phyloP scores from a whole-genome alignment of 148 eudicot species.

The Vaccinium myrtillus region DNA sequence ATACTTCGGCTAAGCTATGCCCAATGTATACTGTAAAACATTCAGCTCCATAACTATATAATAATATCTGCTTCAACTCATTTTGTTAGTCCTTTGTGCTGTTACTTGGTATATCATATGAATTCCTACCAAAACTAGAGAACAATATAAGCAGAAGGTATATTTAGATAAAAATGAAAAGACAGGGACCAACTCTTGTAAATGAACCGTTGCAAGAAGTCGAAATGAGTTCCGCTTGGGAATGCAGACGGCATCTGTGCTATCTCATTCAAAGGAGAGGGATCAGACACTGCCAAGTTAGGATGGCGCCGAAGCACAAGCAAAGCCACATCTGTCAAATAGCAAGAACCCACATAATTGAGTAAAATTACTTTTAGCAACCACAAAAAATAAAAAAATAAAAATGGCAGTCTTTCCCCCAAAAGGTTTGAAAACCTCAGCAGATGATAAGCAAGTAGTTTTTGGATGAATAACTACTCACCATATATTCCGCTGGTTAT shows the following conservation, averaged over 20 bases:
- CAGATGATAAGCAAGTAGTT: background rate
- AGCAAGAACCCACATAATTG: background rate
- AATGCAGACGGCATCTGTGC: constrained; percentile 23
- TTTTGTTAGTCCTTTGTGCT: background rate
- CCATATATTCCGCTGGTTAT: background rate
- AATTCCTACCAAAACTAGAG: background rate
- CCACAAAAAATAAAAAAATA: background rate
- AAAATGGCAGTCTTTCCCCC: background rate
- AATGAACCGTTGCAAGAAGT: constrained; percentile 16
- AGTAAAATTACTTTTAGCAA: background rate
- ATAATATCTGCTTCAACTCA: background rate
- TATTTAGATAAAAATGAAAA: background rate
- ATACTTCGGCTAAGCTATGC: background rate
- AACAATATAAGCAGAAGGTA: background rate
- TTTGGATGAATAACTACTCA: background rate
- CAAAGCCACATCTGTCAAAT: constrained; percentile 24
- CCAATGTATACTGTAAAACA: background rate
- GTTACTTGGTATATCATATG: background rate
- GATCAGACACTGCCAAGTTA: constrained; percentile 13
- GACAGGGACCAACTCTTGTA: constrained; percentile 14
- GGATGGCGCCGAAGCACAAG: constrained; percentile 21
- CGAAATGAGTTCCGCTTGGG: constrained; percentile 2
- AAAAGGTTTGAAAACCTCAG: background rate
- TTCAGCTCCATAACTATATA: background rate
- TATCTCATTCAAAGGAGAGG: constrained; percentile 11